Evolutionary conservation across 768 basidiomycete species (phyloP).

Genomic region (Hygrophoropsis aurantiaca): DNA sequence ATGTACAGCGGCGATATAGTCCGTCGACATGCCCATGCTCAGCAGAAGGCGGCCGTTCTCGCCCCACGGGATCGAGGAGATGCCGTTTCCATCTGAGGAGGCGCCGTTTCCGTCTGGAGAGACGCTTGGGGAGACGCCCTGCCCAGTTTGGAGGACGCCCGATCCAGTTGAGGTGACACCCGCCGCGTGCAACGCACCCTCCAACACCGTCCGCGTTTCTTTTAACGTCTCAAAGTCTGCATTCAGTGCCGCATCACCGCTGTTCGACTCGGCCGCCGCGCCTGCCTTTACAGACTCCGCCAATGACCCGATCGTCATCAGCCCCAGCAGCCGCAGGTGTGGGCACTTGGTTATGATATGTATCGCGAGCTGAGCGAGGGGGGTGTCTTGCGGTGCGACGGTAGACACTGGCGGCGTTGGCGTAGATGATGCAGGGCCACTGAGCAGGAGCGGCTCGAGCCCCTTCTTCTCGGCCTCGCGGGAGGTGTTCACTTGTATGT

Average conservation of each 20-base stretch:
- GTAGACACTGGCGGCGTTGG: constrained; percentile 42
- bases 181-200: constrained; percentile 39
- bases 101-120: too few relatives aligned
- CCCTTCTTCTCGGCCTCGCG: constrained; percentile 92
- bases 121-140: too few relatives aligned
- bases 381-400: too few relatives aligned
- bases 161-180: constrained; percentile 7
- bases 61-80: constrained; percentile 44
- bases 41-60: constrained; percentile 59
- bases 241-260: constrained; percentile 42
- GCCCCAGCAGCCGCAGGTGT: constrained; percentile 70
- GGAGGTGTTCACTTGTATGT: constrained; percentile 95
- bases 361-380: constrained; percentile 63
- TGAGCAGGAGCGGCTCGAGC: constrained; percentile 64
- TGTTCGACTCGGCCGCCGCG: too few relatives aligned
- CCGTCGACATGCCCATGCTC: constrained; percentile 98
- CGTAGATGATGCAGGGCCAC: too few relatives aligned
- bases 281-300: constrained; percentile 54
- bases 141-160: too few relatives aligned
- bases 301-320: constrained; percentile 96
- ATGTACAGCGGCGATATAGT: constrained; percentile 83
- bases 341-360: constrained; percentile 76
- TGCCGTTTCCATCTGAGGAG: constrained; percentile 7
- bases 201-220: constrained; percentile 60
- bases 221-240: constrained; percentile 76